Conservation (phyloP, 768 basidiomycete genomes). For the Leccinellum luteum region DNA sequence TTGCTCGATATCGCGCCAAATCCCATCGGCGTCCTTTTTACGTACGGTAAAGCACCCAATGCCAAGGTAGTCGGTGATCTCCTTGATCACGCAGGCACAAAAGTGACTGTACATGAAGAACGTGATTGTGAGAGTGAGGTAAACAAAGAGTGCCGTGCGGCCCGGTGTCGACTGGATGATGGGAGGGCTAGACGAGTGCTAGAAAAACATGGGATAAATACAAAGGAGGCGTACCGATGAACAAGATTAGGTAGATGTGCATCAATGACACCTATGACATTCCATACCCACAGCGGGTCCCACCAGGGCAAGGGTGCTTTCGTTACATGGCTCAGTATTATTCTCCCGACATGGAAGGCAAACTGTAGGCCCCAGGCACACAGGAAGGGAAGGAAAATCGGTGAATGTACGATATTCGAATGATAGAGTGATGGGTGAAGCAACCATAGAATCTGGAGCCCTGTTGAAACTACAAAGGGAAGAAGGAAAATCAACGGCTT, state of each 20-base stretch:
- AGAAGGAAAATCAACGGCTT: constrained; percentile 71
- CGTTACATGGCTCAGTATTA: constrained; percentile 94
- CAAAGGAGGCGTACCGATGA: constrained; percentile 49
- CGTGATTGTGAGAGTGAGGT: constrained; percentile 64
- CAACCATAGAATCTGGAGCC: constrained; percentile 82
- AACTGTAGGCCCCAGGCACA: constrained; percentile 93
- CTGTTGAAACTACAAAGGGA: constrained; percentile 71
- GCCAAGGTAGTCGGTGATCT: constrained; percentile 89
- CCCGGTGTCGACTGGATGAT: constrained; percentile 68
- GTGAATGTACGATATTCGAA: constrained; percentile 70
- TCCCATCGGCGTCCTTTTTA: constrained; percentile 72
- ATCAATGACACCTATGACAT: constrained; percentile 71
- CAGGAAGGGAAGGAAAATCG: constrained; percentile 82
- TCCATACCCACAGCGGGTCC: constrained; percentile 88
- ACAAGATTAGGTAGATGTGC: constrained; percentile 73
- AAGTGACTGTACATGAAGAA: constrained; percentile 73
- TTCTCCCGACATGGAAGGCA: constrained; percentile 84
- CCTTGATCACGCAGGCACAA: constrained; percentile 75
- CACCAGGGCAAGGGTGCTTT: constrained; percentile 79
- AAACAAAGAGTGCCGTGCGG: constrained; percentile 69
- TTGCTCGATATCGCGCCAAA: constrained; percentile 46
- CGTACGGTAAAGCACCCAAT: constrained; percentile 94
- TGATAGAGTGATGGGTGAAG: constrained; percentile 58
- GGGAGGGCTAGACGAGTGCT: constrained; percentile 48
- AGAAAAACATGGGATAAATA: constrained; percentile 3